Base-by-base conservation (phyloP, 176 grass and related monocot species). In the Avena eriantha region DNA sequence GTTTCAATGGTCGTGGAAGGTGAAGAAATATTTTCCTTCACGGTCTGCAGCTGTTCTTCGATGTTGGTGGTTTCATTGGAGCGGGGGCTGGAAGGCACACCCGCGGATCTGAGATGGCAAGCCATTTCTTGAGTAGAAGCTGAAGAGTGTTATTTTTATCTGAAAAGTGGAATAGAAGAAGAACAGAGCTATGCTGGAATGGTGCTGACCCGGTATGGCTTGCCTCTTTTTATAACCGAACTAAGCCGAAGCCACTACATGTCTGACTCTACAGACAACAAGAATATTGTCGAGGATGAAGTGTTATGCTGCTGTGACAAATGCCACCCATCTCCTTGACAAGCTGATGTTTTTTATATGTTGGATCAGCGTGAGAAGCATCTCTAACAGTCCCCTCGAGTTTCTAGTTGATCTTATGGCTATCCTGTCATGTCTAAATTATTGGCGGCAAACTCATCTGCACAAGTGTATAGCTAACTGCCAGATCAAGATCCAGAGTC, bases 121-220 rank as follows among this genome's bases (percentile, higher is more conserved):
- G 79, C 91, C 92, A 93, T 90, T 21, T 45, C 14, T 49, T 34
- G 6, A 78, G 47, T 50, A 31, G 60, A 81, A 31, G 76, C 3
- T 63, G 51, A 2, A 14, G 29, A 21, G 41, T 14, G 58, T 86
- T 69, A 34, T 82, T 55, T 72, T 33, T 80, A 36, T 60, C 23
- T 73, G 85, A 49, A 33, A 16, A 80, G 10, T 29, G 46, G 74
- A 86, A 69, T 69, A 86, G 70, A 69, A 78, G 73, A 75, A n/a
- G 39, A 86, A 54, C 17, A 4, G 29, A 67, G 39, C 14, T 69
- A 1, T 49, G 72, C 13, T 39, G 56, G 56, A 41, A 41, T 59
- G 56, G 46, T 73, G 69, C 41, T 47, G 41, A 46, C 43, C 69
- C 69, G 2, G 23, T 26, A 39, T 82, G 45, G 69, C 19, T 33